Percentiles rank a stretch among this genome's conserved stretches.
These are phyloP conservation scores for Arabidopsis arenosa DNA, from an alignment of 345 rosid species.

Conservation along the genomic window DNA sequence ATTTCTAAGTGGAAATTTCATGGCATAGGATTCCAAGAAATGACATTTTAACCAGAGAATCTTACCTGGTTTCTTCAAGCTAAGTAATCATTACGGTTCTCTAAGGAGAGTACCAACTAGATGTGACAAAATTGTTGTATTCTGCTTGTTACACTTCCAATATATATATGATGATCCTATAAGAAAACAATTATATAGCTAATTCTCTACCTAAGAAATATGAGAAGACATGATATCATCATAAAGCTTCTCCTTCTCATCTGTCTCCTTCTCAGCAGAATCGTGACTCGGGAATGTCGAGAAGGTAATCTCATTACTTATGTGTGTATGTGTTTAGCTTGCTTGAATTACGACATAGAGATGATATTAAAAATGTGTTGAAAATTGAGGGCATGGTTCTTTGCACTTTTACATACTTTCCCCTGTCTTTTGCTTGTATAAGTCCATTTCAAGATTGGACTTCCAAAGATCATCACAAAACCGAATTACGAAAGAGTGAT, in stretches of 20 bases:
- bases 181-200: background rate
- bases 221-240: conserved; percentile 23
- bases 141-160: conserved; percentile 1
- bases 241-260: conserved; percentile 28
- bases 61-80: conserved; percentile 35
- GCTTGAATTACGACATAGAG: background rate
- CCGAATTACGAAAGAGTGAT: conserved; percentile 1
- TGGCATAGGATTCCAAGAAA: conserved; percentile 42
- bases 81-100: conserved; percentile 37
- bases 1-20: conserved; percentile 7
- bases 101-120: conserved; percentile 35
- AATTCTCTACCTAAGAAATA: conserved; percentile 17
- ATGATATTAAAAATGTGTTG: background rate
- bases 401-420: background rate
- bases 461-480: conserved; percentile 20
- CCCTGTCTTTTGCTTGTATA: conserved; percentile 3
- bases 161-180: conserved; percentile 28
- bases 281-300: conserved; percentile 18
- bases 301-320: conserved; percentile 27
- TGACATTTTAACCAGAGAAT: conserved; percentile 30
- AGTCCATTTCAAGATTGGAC: conserved; percentile 32
- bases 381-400: conserved; percentile 3
- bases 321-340: background rate
- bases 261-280: conserved; percentile 9
- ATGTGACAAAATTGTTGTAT: conserved; percentile 34